phyloP scores from a whole-genome alignment of 345 rosid species.

The Gossypium mustelinum region DNA sequence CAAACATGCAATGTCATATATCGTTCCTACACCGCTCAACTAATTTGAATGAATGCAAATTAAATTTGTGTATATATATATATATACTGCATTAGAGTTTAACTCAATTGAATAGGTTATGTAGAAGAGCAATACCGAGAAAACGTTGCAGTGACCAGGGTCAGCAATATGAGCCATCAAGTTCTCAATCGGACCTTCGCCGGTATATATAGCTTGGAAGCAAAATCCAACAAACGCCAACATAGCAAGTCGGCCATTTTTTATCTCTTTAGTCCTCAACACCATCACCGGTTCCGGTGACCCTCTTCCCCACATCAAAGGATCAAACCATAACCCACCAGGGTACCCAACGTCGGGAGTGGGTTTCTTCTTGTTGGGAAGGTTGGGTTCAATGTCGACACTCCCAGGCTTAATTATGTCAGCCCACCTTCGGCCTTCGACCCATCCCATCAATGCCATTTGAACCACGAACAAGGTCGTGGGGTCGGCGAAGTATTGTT shows the following conservation, averaged over 20 bases:
- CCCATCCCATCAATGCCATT: constrained; percentile 81
- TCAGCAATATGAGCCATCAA: constrained; percentile 86
- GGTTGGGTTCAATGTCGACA: constrained; percentile 59
- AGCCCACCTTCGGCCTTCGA: constrained; percentile 90
- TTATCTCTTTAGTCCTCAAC: constrained; percentile 87
- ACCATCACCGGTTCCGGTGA: constrained; percentile 95
- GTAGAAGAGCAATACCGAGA: constrained; percentile 53
- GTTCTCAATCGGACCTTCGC: constrained; percentile 65
- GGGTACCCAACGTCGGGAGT: constrained; percentile 84
- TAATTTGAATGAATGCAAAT: no score
- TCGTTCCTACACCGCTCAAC: no score
- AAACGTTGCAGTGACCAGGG: constrained; percentile 91
- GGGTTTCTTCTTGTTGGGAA: constrained; percentile 68
- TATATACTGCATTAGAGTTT: neutral
- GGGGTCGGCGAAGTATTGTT: constrained; percentile 55
- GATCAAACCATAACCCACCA: constrained; percentile 91
- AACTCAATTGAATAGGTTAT: neutral
- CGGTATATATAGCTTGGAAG: constrained; percentile 79
- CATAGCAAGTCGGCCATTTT: constrained; percentile 92
- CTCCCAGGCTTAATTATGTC: constrained; percentile 81
- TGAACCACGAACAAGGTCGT: constrained; percentile 66
- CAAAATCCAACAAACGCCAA: constrained; percentile 81
- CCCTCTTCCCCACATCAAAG: constrained; percentile 88
- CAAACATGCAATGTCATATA: neutral
- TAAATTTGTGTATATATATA: no score